Evolutionary conservation across 2,329 filamentous ascomycete genomes (phyloP), one percentile per base, ranked within the genome.

Genomic region (Sclerotinia glacialis): DNA sequence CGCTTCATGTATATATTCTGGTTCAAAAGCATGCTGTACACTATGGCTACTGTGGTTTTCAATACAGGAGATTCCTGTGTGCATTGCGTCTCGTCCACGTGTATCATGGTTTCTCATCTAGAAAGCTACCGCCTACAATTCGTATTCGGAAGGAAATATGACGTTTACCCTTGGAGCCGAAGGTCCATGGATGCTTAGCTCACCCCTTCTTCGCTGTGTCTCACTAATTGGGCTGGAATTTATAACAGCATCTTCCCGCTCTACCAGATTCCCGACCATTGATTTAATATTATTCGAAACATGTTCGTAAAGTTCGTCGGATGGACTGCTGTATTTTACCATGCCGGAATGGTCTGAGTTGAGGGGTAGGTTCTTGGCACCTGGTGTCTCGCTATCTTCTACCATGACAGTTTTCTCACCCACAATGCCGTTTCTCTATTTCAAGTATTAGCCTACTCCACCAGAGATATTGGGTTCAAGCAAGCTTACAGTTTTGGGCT

Each of bases 291-390:
- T 65, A 34, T 18, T 46, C 14, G 46, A 60, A 31, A 65, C 64
- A 52, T 65, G 23, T 5, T 66, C 56, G 12, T 63, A 66, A 16
- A 34, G 3, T 12, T 42, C 16, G 3, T 66, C 58, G 4, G 49
- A 26, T 31, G 14, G n/a, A 12, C 58, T 63, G 12, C 28, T 47
- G 23, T 62, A 66, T 23, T 66, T 66, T 7, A 66, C 64, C 56
- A 66, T 62, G 1, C 42, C 58, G 14, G 64, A 66, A 62, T 66
- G 64, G 21, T 66, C 58, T 3, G 64, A 47, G 12, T 66, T 49
- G 3, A 55, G 8, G 6, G 56, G 49, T 26, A 66, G 9, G 40
- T 53, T 65, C 26, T 21, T 26, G 5, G 64, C 64, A 3, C 64
- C 64, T 18, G 54, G 64, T 12, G 54, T 65, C 3, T n/a, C 54